phyloP scores from a whole-genome alignment of 805 yeast genomes.

The Saturnispora diversa region DNA sequence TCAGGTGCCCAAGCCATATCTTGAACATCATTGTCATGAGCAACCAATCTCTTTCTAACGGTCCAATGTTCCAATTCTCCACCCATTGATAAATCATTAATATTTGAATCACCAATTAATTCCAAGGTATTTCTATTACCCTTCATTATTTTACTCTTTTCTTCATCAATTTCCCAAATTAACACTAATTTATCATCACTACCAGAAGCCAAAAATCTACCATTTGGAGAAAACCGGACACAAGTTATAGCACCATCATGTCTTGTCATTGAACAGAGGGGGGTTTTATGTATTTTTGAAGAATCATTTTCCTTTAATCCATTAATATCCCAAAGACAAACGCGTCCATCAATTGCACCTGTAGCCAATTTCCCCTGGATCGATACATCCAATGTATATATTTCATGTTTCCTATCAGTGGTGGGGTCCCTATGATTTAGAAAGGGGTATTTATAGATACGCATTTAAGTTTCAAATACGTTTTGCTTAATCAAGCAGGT shows the following conservation, averaged over 20 bases:
- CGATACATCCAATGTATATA: conserved; percentile 74
- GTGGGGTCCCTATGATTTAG: conserved; percentile 40
- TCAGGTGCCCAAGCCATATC: conserved; percentile 99
- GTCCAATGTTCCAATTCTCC: conserved; percentile 88
- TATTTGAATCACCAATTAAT: conserved; percentile 3
- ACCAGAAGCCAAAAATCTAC: conserved; percentile 86
- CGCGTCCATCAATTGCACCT: conserved; percentile 90
- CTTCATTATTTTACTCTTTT: conserved; percentile 36
- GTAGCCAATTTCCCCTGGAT: conserved; percentile 88
- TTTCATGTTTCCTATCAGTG: conserved; percentile 52
- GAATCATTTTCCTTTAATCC: conserved; percentile 26
- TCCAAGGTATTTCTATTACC: conserved; percentile 18
- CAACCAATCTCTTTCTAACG: conserved; percentile 83
- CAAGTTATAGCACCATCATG: conserved; percentile 97
- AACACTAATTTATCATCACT: conserved; percentile 88
- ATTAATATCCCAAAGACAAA: conserved; percentile 62
- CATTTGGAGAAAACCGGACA: conserved; percentile 87
- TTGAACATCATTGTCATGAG: conserved; percentile 96
- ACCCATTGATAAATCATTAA: conserved; percentile 32
- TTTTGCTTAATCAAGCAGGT: too few species aligned
- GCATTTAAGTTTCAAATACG: background rate
- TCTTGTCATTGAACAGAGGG: conserved; percentile 84
- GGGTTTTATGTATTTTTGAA: conserved; percentile 28
- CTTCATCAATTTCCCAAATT: conserved; percentile 90
- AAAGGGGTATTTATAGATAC: conserved; percentile 7